Evolutionary conservation across 2,329 filamentous ascomycete species (phyloP), one percentile per base, ranked within the genome.

Genomic region (Grosmannia huntii): DNA sequence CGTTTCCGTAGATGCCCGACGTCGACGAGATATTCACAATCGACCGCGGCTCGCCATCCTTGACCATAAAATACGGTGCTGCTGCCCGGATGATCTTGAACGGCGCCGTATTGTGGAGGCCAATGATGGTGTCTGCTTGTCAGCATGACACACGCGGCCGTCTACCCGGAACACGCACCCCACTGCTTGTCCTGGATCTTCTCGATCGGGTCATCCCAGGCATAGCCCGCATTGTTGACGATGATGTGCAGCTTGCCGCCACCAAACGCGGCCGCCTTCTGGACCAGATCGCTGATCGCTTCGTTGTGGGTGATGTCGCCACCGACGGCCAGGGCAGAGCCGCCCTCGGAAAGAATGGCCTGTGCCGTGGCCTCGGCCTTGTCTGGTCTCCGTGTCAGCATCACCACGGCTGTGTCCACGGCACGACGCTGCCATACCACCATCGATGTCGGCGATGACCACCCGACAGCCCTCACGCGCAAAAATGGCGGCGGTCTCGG

Each of bases 131-230:
- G 62, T 94, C 46, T 49, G 10, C 10, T 48, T 23, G n/a, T 48
- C 19, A 48, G 44, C 14, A n/a, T 14, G 16, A 44, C 4, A 7
- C 23, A 49, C 23, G 1, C 25, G 14, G 1, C 5, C 11, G 7
- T 4, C 36, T 3, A 5, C 23, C 12, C 5, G 23, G 2, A 16
- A 14, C 6, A 49, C 46, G 1, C 21, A 49, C 46, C 86, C 89
- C 89, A 95, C 77, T 95, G 89, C 75, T 89, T 89, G 76, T 95
- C 89, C 19, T 85, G 87, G 77, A 90, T 92, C 65, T 94, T 95
- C 77, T 95, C 89, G 64, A 95, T 90, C 46, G 95, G 89, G 7
- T 86, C 90, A 70, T 96, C 90, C 89, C 90, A 95, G 0, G 90
- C 95, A 73, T 89, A 95, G 49, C 89, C 90, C 0, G 90, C 90